Evolutionary conservation across 352 stramenopile species (phyloP).

Genomic region (Thraustotheca clavata): DNA sequence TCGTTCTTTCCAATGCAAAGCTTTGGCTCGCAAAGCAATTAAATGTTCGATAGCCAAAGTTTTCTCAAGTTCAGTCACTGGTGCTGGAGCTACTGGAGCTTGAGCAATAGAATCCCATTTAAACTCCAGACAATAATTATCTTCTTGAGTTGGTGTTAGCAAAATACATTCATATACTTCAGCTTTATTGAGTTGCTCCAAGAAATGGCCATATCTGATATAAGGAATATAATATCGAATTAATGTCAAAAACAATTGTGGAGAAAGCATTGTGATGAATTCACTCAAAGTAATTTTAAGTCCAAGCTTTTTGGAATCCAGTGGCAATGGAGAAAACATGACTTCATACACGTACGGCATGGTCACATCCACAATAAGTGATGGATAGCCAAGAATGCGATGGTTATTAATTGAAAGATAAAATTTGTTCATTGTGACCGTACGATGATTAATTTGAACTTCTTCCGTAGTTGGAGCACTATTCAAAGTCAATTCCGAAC

Average conservation of each 20-base stretch:
- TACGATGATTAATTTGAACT: slow-evolving; percentile 5
- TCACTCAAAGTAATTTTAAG: background rate
- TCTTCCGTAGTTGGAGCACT: slow-evolving; percentile 15
- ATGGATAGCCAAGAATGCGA: slow-evolving; percentile 5
- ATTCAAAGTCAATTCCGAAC: background rate
- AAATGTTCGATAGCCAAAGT: background rate
- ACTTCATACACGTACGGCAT: slow-evolving; percentile 19
- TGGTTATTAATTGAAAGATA: background rate
- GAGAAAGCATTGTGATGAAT: slow-evolving; percentile 10
- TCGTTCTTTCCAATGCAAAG: background rate
- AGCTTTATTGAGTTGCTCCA: background rate
- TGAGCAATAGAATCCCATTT: slow-evolving; percentile 16
- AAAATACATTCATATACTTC: background rate
- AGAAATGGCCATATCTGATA: slow-evolving; percentile 5
- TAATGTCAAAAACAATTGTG: slow-evolving; percentile 7
- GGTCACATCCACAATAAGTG: slow-evolving; percentile 6
- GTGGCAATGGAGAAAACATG: slow-evolving; percentile 11
- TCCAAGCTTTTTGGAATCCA: slow-evolving; percentile 11
- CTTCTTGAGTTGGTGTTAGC: background rate
- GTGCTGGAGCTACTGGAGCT: background rate
- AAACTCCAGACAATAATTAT: slow-evolving; percentile 1
- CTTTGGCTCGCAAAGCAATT: background rate
- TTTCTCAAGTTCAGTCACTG: slow-evolving; percentile 6
- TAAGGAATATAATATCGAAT: slow-evolving; percentile 21
- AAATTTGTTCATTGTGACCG: slow-evolving; percentile 8